Conservation (phyloP, 768 basidiomycete genomes). For the Punctularia strigosozonata region DNA sequence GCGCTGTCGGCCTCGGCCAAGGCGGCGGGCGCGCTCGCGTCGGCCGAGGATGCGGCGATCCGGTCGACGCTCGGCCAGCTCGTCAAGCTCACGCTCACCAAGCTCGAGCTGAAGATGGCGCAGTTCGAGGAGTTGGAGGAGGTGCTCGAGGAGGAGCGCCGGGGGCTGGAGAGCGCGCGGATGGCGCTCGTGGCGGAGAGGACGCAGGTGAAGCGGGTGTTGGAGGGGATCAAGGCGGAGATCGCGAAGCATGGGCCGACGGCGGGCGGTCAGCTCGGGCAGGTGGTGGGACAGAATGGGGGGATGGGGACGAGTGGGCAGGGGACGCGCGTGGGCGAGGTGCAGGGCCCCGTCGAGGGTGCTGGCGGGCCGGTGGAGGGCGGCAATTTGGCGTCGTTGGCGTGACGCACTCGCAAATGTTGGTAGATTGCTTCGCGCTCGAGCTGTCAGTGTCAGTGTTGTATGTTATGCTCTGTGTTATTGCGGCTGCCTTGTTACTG, state of each 20-base stretch:
- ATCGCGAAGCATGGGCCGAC: conserved; percentile 36
- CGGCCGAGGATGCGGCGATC: conserved; percentile 75
- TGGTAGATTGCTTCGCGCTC: no score
- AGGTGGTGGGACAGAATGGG: conserved; percentile 19
- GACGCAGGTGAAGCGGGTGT: conserved; percentile 52
- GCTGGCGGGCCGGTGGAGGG: conserved; percentile 35
- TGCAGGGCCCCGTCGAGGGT: no score
- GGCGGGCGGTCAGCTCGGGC: conserved; percentile 19
- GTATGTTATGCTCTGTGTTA: no score
- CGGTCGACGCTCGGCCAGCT: conserved; percentile 68
- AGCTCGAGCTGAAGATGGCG: conserved; percentile 89
- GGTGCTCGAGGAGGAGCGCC: conserved; percentile 81
- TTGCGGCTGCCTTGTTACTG: no score
- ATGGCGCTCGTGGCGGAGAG: conserved; percentile 75
- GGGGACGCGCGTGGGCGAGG: conserved; percentile 44
- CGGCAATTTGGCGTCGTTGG: no score
- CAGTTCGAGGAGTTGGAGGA: conserved; percentile 95
- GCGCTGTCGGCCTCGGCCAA: conserved; percentile 86
- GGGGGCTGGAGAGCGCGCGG: conserved; percentile 71
- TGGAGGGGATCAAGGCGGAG: conserved; percentile 58
- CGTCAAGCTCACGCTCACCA: conserved; percentile 74
- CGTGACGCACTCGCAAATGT: no score
- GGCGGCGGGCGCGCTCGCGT: conserved; percentile 70
- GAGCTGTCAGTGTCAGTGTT: no score
- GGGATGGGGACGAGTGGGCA: conserved; percentile 48